Percentiles rank a stretch among this genome's conserved stretches.
Evolutionary conservation across 306 rosid genomes (phyloP).

Genomic region (Cajanus cajan): DNA sequence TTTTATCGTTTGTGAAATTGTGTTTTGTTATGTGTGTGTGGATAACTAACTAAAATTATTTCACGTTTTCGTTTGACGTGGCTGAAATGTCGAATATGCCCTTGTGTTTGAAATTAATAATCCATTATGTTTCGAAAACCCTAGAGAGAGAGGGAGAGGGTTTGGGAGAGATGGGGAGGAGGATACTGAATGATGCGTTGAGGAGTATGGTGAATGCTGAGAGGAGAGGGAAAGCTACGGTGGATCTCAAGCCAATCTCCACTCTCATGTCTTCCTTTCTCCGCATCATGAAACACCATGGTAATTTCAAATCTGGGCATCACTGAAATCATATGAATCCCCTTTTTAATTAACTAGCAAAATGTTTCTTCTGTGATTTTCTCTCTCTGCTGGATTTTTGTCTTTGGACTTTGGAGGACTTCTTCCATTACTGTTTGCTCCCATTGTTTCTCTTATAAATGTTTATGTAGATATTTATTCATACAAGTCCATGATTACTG

Average conservation of each 20-base stretch:
- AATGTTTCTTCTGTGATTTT: too few species aligned
- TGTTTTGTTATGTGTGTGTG: not conserved
- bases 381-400: not conserved
- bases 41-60: not conserved
- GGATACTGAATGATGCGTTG: conserved; percentile 75
- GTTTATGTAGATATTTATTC: too few species aligned
- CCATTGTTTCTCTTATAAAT: too few species aligned
- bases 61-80: not conserved
- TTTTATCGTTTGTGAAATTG: not conserved
- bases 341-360: not conserved
- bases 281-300: conserved; percentile 67
- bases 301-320: conserved; percentile 32
- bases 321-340: not conserved
- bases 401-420: not conserved
- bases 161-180: conserved; percentile 64
- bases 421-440: too few species aligned
- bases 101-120: not conserved
- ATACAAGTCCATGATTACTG: not conserved
- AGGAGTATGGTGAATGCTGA: conserved; percentile 83
- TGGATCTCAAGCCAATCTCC: conserved; percentile 74
- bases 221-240: conserved; percentile 67
- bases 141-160: not conserved
- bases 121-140: not conserved
- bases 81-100: not conserved
- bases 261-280: conserved; percentile 41